Percentiles rank a stretch among this genome's conserved stretches.
These are phyloP conservation scores for barrel medic (Medicago truncatula) DNA, from an alignment of 306 rosid genomes.

Conservation along the genomic window MtrunA17r5.0-ANR NC_053049.1:6984501-6985000, in stretches of 20 bases:
- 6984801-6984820: neutral
- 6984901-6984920: constrained; percentile 38
- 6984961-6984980: constrained; percentile 19
- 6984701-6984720: constrained; percentile 22
- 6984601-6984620: no score
- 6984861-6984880: constrained; percentile 20
- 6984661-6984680: neutral
- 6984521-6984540: neutral
- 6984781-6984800: neutral
- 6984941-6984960: neutral
- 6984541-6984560: neutral
- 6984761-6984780: constrained; percentile 1
- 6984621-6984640: neutral
- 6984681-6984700: neutral
- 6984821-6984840: neutral
- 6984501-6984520: no score
- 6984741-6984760: constrained; percentile 17
- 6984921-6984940: constrained; percentile 39
- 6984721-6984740: constrained; percentile 33
- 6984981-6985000: constrained; percentile 36
- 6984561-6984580: neutral
- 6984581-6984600: neutral
- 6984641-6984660: no score
- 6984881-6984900: constrained; percentile 24
- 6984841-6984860: constrained; percentile 19